Base-by-base conservation (phyloP, 768 basidiomycete genomes). In the Suillus fuscotomentosus region DNA sequence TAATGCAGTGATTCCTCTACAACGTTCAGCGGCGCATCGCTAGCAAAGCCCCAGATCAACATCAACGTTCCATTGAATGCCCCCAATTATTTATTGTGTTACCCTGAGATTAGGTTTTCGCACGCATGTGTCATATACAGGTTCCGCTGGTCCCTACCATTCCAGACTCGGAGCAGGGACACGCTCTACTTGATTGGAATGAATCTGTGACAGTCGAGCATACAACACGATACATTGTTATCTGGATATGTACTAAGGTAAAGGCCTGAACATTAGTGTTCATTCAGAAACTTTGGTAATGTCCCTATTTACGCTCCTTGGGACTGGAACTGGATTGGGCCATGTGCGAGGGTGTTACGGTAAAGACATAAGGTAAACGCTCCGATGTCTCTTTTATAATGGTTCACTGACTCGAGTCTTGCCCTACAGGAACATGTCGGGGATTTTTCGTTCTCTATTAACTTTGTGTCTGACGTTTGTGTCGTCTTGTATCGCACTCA, bases 401-500 rank as follows among this genome's bases (percentile, higher is more conserved):
- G 24, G 13, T 51, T 24, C 15, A 51, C 50, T 27, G 8, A 51
- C 24, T 51, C 0, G 22, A 50, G 48, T 48, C 48, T 48, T 24
- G 14, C 14, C 2, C 48, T 50, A 50, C 48, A 24, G 14, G 24
- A 51, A 27, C 15, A 51, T 41, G 55, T 24, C 9, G 17, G 15
- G 2, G 24, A 20, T 20, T 15, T 27, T 41, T 41, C 24, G 39
- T 2, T 57, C 20, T 24, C 13, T 39, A 39, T 39, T 38, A 4
- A 15, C 22, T 7, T 24, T 22, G 38, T 15, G 36, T 13, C 50
- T 64, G 22, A 41, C 54, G 34, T 48, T 73, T 45, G 27, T 62
- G 43, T 59, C 66, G 1, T 67, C 57, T 31, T 70, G 68, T 11
- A 24, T 1, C 45, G 71, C 72, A 22, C 51, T 41, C 38, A 45